Evolutionary conservation across 176 grass and related monocot species (phyloP).

Genomic region (Panicum miliaceum): DNA sequence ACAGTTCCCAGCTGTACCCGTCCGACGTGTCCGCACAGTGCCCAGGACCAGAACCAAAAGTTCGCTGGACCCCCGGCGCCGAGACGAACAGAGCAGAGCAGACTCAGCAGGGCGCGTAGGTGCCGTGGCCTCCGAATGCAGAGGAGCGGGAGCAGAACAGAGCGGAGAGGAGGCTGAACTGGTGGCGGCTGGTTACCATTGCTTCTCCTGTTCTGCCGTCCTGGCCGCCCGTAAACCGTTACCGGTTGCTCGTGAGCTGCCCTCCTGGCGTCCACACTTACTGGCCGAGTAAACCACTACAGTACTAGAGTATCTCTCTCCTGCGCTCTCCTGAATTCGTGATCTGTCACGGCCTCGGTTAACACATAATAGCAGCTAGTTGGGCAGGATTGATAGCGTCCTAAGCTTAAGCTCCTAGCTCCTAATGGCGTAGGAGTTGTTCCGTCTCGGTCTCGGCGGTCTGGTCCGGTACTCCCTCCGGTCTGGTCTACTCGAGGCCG

Average conservation of each 20-base stretch:
- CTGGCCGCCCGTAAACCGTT: background rate
- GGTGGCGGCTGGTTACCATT: background rate
- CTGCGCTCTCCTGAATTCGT: background rate
- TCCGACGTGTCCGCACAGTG: conserved; percentile 48
- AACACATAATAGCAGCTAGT: background rate
- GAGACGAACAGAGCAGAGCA: background rate
- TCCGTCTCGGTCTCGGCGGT: background rate
- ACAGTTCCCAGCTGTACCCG: conserved; percentile 39
- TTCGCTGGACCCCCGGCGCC: background rate
- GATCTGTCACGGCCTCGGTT: background rate
- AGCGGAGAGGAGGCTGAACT: background rate
- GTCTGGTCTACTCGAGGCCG: conserved; percentile 6
- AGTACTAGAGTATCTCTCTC: background rate
- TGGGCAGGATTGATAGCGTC: background rate
- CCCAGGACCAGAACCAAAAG: conserved; percentile 9
- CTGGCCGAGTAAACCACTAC: background rate
- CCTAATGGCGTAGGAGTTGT: background rate
- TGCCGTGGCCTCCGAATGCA: background rate
- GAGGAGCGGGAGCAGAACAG: background rate
- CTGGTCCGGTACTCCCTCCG: no score
- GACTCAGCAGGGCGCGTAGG: background rate
- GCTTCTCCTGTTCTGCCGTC: background rate
- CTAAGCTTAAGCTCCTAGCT: no score
- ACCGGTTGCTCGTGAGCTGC: background rate
- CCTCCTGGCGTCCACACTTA: background rate